Evolutionary conservation across 2,329 filamentous ascomycete genomes (phyloP), one percentile per base, ranked within the genome.

Genomic region (Fusarium buxicola): DNA sequence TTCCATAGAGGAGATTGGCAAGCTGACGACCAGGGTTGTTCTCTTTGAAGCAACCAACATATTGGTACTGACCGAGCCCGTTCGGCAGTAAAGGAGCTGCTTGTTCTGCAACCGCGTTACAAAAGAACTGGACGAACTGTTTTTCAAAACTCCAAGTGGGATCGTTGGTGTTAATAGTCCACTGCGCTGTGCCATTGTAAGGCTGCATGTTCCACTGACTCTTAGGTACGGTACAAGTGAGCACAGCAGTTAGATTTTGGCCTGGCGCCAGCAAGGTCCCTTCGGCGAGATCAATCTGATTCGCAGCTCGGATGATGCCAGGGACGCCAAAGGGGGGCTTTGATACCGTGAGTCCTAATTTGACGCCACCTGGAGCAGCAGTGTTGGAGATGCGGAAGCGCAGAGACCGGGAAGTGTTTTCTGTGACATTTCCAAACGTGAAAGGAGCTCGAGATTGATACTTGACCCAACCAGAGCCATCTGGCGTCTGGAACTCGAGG

Each of bases 141-240:
- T 86, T 87, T 25, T 79, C 81, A 1, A 60, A 60, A 24, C 56
- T 56, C 46, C 82, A 78, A 2, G 68, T 71, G 0, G 81, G 79
- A 53, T 86, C 85, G 47, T 85, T 83, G 40, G 82, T 82, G 69
- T 87, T 87, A 67, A 87, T 78, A 0, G 81, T 85, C 85, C 85
- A 87, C 3, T 74, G 68, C 0, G 84, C 82, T 0, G 72, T 75
- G 3, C 81, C 81, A 5, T 74, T 75, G 59, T 82, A 85, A 0
- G 81, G 70, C n/a, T 83, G 77, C 2, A 79, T 72, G 62, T 88
- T 87, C 77, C 84, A 84, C 60, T 87, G 84, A 1, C 78, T 76
- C 69, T 86, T 85, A 8, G 84, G 84, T 1, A 82, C 83, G 2
- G 82, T 78, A 64, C 86, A 88, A 57, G 81, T 83, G 8, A 88